Conservation (phyloP, 345 rosid genomes). For the Euphorbia pulcherrima region DNA sequence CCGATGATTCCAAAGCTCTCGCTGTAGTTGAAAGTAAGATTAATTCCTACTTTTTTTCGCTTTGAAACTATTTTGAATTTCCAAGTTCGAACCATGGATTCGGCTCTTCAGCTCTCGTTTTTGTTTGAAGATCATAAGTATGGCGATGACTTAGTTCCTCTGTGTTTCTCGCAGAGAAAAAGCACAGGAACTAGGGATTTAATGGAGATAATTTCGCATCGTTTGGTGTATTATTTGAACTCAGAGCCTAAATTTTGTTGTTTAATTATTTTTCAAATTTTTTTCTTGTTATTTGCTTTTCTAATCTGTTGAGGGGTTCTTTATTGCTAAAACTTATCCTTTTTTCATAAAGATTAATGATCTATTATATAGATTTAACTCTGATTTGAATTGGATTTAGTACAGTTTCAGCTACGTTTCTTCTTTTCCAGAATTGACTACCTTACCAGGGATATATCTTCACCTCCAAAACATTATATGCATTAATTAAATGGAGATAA, state of each 20-base stretch:
- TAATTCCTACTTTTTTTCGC: background rate
- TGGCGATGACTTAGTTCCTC: no score
- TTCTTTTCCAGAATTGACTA: no score
- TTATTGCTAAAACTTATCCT: background rate
- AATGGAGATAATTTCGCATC: no score
- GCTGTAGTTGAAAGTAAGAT: conserved; percentile 52
- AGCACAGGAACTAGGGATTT: no score
- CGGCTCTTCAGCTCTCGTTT: background rate
- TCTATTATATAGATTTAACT: no score
- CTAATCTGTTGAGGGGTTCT: background rate
- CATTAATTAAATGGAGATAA: background rate
- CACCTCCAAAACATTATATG: background rate
- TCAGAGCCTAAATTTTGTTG: background rate
- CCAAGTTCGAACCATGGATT: background rate
- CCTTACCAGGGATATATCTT: no score
- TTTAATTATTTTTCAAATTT: background rate
- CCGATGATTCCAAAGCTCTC: conserved; percentile 58
- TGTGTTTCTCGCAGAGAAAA: no score
- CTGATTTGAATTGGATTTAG: no score
- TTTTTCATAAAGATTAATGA: no score
- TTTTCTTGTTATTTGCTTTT: background rate
- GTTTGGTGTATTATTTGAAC: no score
- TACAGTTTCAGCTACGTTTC: no score
- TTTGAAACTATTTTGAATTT: background rate
- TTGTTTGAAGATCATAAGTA: no score